Conservation (phyloP, 176 grass and related monocot species). For the Sorghum bicolor region Sorghum_bicolor_NCBIv3 NC_012872.2:58270001-58270500, state of each 20-base stretch:
- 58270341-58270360: constrained; percentile 20
- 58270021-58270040: background rate
- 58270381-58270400: constrained; percentile 53
- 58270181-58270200: background rate
- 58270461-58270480: constrained; percentile 38
- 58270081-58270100: background rate
- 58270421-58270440: constrained; percentile 34
- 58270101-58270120: background rate
- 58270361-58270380: constrained; percentile 13
- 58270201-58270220: background rate
- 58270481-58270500: background rate
- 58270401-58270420: background rate
- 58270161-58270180: background rate
- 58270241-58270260: background rate
- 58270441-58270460: constrained; percentile 51
- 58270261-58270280: constrained; percentile 11
- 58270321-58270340: constrained; percentile 5
- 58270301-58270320: background rate
- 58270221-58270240: background rate
- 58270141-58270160: background rate
- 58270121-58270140: background rate
- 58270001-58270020: background rate
- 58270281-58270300: background rate
- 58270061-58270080: background rate
- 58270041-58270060: background rate